Percentiles rank a stretch among this genome's conserved stretches.
Conservation (phyloP, 805 yeast genomes). For the Metschnikowia sp. region DNA sequence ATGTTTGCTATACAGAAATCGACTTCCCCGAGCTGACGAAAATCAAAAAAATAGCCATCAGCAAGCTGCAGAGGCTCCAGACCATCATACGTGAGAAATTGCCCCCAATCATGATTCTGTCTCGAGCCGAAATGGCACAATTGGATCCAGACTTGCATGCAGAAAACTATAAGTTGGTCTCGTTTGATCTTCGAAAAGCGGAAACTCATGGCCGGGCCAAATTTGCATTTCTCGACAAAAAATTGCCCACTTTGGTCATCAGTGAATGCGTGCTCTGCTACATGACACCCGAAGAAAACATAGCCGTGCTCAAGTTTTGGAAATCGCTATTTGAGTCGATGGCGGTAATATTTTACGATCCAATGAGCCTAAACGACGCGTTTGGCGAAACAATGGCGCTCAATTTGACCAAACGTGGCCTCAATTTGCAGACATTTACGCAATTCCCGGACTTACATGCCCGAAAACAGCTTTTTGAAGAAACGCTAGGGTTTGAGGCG, state of each 20-base stretch:
- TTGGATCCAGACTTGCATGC: slow-evolving; percentile 33
- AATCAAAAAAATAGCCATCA: slow-evolving; percentile 50
- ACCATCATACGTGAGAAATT: slow-evolving; percentile 18
- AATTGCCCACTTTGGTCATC: slow-evolving; percentile 56
- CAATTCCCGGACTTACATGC: slow-evolving; percentile 45
- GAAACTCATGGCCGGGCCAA: slow-evolving; percentile 8
- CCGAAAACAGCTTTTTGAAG: slow-evolving; percentile 23
- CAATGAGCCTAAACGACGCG: slow-evolving; percentile 57
- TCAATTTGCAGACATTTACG: slow-evolving; percentile 55
- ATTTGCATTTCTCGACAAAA: slow-evolving; percentile 24
- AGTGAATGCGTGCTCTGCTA: slow-evolving; percentile 81
- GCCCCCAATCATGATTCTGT: slow-evolving; percentile 3
- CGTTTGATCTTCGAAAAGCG: slow-evolving; percentile 50
- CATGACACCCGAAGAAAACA: slow-evolving; percentile 49
- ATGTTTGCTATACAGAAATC: slow-evolving; percentile 47
- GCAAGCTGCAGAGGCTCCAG: slow-evolving; percentile 25
- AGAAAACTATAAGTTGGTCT: slow-evolving; percentile 47
- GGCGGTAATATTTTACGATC: slow-evolving; percentile 59
- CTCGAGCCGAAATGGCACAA: slow-evolving; percentile 23
- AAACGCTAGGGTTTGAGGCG: slow-evolving; percentile 25
- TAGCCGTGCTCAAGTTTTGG: slow-evolving; percentile 44
- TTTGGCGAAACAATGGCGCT: slow-evolving; percentile 69
- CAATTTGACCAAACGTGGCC: slow-evolving; percentile 59
- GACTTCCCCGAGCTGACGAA: slow-evolving; percentile 58
- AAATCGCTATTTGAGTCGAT: slow-evolving; percentile 22